A percentile compares a stretch with the other conserved stretches of the same genome.
phyloP scores from a whole-genome alignment of 768 basidiomycete genomes.

The Rhizopogon roseolus region DNA sequence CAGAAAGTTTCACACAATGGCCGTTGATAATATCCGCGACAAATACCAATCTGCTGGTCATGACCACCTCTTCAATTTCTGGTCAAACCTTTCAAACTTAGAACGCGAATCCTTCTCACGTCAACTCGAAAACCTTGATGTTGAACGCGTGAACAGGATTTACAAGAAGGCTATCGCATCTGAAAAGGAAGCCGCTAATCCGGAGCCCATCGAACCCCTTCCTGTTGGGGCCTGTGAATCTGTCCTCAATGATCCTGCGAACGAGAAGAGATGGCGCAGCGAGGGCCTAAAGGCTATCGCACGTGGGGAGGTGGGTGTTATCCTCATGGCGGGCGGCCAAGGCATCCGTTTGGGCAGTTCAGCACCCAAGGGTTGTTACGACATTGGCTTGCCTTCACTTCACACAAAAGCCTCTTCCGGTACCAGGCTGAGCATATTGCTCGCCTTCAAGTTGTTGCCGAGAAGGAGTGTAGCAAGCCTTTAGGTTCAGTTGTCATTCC shows the following conservation, averaged over 20 bases:
- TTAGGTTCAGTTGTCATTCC: slow-evolving; percentile 69
- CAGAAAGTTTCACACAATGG: slow-evolving; percentile 32
- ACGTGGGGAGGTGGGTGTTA: slow-evolving; percentile 82
- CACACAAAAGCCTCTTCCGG: slow-evolving; percentile 92
- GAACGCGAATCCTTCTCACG: slow-evolving; percentile 59
- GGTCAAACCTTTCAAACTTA: slow-evolving; percentile 58
- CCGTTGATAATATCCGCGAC: slow-evolving; percentile 49
- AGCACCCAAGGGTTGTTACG: slow-evolving; percentile 97
- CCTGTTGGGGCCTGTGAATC: slow-evolving; percentile 73
- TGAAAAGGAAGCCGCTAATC: slow-evolving; percentile 48
- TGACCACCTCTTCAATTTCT: slow-evolving; percentile 87
- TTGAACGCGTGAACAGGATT: slow-evolving; percentile 88
- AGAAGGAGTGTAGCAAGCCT: slow-evolving; percentile 45
- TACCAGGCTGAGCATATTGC: slow-evolving; percentile 96
- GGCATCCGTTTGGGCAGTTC: slow-evolving; percentile 90
- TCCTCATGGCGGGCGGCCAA: slow-evolving; percentile 98
- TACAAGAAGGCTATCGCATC: slow-evolving; percentile 70
- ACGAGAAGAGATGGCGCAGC: slow-evolving; percentile 68
- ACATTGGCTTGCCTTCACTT: slow-evolving; percentile 92
- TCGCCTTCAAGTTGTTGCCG: slow-evolving; percentile 75
- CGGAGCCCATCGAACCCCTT: slow-evolving; percentile 72
- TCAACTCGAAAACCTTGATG: slow-evolving; percentile 80
- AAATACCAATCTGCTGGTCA: slow-evolving; percentile 81
- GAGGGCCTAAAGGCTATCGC: slow-evolving; percentile 80
- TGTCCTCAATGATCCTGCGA: slow-evolving; percentile 45